Evolutionary conservation across 2,329 filamentous ascomycete genomes (phyloP).

Genomic region (Mollisiaceae sp.): DNA sequence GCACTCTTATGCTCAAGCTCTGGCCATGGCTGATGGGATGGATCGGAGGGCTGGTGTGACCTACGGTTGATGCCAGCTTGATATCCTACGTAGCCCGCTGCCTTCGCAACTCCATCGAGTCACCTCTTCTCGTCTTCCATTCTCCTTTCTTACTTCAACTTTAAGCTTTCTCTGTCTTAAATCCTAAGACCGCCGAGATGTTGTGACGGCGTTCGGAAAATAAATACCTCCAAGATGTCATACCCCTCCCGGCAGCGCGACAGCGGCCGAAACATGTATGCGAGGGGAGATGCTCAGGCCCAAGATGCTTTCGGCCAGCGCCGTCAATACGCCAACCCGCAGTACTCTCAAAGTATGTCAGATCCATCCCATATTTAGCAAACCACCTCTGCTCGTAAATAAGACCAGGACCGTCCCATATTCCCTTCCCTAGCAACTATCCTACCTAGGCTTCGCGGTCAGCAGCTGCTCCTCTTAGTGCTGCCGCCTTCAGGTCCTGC

Average conservation of each 20-base stretch:
- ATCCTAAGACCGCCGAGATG: not conserved
- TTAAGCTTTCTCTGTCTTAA: not conserved
- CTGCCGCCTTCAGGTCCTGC: not conserved
- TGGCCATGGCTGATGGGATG: not conserved
- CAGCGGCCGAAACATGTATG: constrained; percentile 6
- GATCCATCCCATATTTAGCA: constrained; percentile 1
- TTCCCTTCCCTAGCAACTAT: not conserved
- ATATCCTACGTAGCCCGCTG: not conserved
- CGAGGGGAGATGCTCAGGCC: not conserved
- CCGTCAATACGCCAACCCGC: not conserved
- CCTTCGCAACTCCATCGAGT: not conserved
- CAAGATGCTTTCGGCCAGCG: not conserved
- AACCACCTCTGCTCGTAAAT: not conserved
- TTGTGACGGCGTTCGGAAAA: not conserved
- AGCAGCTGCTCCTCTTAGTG: constrained; percentile 5
- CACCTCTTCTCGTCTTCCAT: not conserved
- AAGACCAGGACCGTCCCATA: not conserved
- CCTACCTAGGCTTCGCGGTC: not conserved
- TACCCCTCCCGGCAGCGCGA: not conserved
- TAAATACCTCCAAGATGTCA: constrained; percentile 1
- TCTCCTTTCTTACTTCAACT: not conserved
- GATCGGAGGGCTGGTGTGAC: not conserved
- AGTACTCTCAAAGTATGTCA: not conserved
- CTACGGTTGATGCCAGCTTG: not conserved
- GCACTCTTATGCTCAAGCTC: not conserved